Evolutionary conservation across 495 filamentous ascomycete species (phyloP).

Genomic region (Oidiodendron maius): DNA sequence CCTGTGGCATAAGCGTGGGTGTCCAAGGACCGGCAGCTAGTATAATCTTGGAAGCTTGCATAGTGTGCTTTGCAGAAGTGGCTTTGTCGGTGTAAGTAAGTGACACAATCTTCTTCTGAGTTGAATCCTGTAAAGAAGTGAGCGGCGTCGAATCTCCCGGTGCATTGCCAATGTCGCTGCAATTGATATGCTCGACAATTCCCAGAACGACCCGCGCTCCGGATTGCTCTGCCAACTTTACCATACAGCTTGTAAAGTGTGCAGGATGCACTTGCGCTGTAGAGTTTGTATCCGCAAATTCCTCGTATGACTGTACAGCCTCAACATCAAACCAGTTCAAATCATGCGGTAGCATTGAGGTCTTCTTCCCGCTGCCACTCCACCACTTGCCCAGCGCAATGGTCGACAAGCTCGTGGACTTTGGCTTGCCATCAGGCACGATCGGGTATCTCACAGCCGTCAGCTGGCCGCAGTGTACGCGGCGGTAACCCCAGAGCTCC

Average conservation of each 20-base stretch:
- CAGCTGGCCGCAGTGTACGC: slow-evolving; percentile 60
- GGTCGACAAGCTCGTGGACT: slow-evolving; percentile 2
- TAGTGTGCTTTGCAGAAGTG: slow-evolving; percentile 45
- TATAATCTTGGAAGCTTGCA: slow-evolving; percentile 72
- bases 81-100: slow-evolving; percentile 70
- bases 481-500: slow-evolving; percentile 81
- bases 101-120: slow-evolving; percentile 44
- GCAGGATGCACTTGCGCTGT: slow-evolving; percentile 94
- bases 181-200: slow-evolving; percentile 59
- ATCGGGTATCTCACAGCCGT: slow-evolving; percentile 5
- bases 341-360: slow-evolving; percentile 64
- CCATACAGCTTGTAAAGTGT: slow-evolving; percentile 84
- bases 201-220: slow-evolving; percentile 68
- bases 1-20: slow-evolving; percentile 56
- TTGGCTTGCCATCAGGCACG: not conserved
- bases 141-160: slow-evolving; percentile 43
- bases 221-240: slow-evolving; percentile 65
- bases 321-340: slow-evolving; percentile 82
- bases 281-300: slow-evolving; percentile 72
- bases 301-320: slow-evolving; percentile 61
- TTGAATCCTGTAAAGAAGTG: not conserved
- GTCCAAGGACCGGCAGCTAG: slow-evolving; percentile 92
- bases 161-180: slow-evolving; percentile 29
- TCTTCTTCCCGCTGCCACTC: slow-evolving; percentile 23
- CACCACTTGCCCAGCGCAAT: slow-evolving; percentile 10